These are phyloP conservation scores for Basidiobolus heterosporus DNA, from an alignment of 371 early-diverging fungal genomes.

Conservation along the genomic window DNA sequence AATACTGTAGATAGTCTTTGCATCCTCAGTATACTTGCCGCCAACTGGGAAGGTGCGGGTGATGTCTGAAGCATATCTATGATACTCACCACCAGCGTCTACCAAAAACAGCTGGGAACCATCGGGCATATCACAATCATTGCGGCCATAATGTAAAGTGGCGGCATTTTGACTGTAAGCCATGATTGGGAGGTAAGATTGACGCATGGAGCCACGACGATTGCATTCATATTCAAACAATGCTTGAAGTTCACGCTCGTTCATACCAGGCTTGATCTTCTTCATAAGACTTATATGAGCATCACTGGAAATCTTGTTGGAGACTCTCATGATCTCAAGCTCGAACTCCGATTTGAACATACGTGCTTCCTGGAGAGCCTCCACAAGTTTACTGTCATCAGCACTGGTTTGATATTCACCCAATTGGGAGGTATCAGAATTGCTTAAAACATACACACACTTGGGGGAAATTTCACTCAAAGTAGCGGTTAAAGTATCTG, in stretches of 20 bases:
- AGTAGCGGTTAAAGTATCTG: slow-evolving; percentile 11
- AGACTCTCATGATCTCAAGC: slow-evolving; percentile 19
- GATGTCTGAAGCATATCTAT: slow-evolving; percentile 76
- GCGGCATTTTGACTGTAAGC: slow-evolving; percentile 33
- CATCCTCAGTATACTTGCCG: slow-evolving; percentile 57
- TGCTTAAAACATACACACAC: slow-evolving; percentile 9
- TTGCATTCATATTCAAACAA: slow-evolving; percentile 33
- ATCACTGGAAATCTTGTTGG: slow-evolving; percentile 21
- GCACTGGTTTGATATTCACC: background rate
- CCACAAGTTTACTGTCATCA: background rate
- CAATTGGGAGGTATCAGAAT: background rate
- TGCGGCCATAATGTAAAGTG: slow-evolving; percentile 33
- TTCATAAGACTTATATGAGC: slow-evolving; percentile 30
- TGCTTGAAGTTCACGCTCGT: slow-evolving; percentile 32
- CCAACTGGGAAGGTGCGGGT: slow-evolving; percentile 79
- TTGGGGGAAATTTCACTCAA: slow-evolving; percentile 12
- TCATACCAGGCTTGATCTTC: slow-evolving; percentile 21
- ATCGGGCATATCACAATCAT: slow-evolving; percentile 18
- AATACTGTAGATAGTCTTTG: slow-evolving; percentile 59
- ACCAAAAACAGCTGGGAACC: slow-evolving; percentile 53
- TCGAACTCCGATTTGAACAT: slow-evolving; percentile 33
- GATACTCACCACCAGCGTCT: slow-evolving; percentile 73
- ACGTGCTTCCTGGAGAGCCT: slow-evolving; percentile 25
- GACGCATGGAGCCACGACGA: slow-evolving; percentile 22
- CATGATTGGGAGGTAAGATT: slow-evolving; percentile 38